Conservation (phyloP, 2,329 filamentous ascomycete genomes). For the Akanthomyces lecanii region DNA sequence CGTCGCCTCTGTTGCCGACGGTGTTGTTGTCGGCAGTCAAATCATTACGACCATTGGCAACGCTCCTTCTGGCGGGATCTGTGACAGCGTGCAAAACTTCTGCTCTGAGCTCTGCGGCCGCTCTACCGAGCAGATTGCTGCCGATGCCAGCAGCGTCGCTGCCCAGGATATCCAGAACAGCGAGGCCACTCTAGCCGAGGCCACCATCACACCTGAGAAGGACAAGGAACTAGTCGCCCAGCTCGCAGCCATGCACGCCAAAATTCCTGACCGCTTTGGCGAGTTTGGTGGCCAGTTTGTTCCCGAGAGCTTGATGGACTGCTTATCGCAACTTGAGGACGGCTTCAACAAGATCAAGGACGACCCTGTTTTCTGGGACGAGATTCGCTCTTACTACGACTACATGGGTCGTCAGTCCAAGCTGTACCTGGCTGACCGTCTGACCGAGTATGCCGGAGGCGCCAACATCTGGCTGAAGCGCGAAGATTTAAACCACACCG, state of each 20-base stretch:
- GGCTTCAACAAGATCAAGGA: slow-evolving; percentile 86
- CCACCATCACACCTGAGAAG: slow-evolving; percentile 61
- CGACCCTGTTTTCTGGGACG: slow-evolving; percentile 92
- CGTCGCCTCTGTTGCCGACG: slow-evolving; percentile 79
- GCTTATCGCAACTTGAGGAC: slow-evolving; percentile 80
- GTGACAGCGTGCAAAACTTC: slow-evolving; percentile 68
- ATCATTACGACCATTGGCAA: slow-evolving; percentile 74
- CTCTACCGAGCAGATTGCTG: slow-evolving; percentile 22
- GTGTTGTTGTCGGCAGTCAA: slow-evolving; percentile 94
- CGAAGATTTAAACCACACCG: slow-evolving; percentile 96
- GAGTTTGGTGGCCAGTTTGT: slow-evolving; percentile 98
- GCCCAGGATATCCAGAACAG: slow-evolving; percentile 66
- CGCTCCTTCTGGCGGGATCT: slow-evolving; percentile 34
- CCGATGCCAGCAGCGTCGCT: slow-evolving; percentile 29
- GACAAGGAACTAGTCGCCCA: slow-evolving; percentile 70
- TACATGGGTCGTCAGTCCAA: slow-evolving; percentile 96
- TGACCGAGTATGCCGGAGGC: slow-evolving; percentile 85
- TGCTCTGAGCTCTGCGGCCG: slow-evolving; percentile 64
- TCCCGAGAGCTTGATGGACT: slow-evolving; percentile 97
- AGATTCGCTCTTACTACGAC: slow-evolving; percentile 91
- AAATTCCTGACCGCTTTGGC: slow-evolving; percentile 82
- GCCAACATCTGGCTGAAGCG: slow-evolving; percentile 98
- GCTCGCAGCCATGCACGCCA: slow-evolving; percentile 74
- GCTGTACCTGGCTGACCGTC: slow-evolving; percentile 79
- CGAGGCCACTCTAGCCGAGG: slow-evolving; percentile 60